Base-by-base conservation (phyloP, 192 early-diverging fungal genomes). In the Umbelopsis isabellina region DNA sequence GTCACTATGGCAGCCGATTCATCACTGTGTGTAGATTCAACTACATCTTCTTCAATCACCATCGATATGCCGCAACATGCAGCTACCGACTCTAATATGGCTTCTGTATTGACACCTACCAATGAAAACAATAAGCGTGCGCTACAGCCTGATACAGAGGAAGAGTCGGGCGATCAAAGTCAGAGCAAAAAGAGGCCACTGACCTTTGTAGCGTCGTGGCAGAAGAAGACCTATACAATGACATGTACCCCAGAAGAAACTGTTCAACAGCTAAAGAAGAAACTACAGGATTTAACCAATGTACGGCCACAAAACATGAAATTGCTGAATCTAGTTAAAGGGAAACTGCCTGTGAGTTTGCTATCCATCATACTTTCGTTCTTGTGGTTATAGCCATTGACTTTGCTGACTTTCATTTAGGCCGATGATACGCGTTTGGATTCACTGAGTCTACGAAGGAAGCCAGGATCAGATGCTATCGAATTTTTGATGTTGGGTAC, bases 281-380 rank as follows among this genome's bases (percentile, higher is more conserved):
- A 50, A 12, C 41, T 71, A 21, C 83, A 85, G 50, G 89, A 87
- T 49, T 70, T 89, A 48, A 93, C 91, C 0, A 80, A 85, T 33
- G 89, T 93, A 4, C 84, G 83, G 16, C 82, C 86, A 11, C 72
- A 79, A 46, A 75, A 86, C 61, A 89, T 91, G 71, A 93, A 93
- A 66, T 83, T 93, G n/a, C 80, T 93, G 55, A 87, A 87, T 2
- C 76, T 93, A 9, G 85, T 88, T 35, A 87, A 84, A 67, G 89
- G 90, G 21, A 82, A 83, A 70, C 71, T 91, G 50, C 91, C 91
- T 9, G 76, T 82, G 53, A 71, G 77, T 70, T 70, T 12, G 81
- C 79, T 50, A 23, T 49, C 4, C 27, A 13, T 22, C 30, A 0
- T 67, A 2, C 0, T 2, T 2, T 35, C 15, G 11, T 27, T 49